These are phyloP conservation scores for Trichoderma hamatum DNA, from an alignment of 2,329 filamentous ascomycete genomes.

Conservation along the genomic window DNA sequence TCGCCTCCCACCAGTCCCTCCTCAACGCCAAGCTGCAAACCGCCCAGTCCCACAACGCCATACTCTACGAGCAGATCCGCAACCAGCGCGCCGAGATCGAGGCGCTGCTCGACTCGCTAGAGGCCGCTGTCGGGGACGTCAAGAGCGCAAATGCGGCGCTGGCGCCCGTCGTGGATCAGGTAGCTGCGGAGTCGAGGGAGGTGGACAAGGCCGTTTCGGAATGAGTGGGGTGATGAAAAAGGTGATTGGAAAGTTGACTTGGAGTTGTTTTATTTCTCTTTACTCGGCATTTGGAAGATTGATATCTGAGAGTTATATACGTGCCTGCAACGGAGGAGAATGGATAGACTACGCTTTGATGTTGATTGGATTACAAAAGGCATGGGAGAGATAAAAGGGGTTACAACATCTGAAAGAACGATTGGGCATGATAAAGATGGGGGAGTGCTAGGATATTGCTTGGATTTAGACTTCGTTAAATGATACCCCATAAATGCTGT, in stretches of 20 bases:
- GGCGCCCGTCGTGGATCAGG: constrained; percentile 49
- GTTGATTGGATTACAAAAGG: neutral
- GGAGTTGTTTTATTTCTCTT: neutral
- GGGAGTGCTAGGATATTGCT: neutral
- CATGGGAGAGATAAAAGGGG: neutral
- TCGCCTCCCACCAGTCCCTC: constrained; percentile 56
- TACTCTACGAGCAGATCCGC: constrained; percentile 54
- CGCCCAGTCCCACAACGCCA: constrained; percentile 59
- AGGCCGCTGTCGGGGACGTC: constrained; percentile 57
- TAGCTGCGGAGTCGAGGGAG: constrained; percentile 54
- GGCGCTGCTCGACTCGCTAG: constrained; percentile 52
- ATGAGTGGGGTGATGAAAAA: neutral
- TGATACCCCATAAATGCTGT: constrained; percentile 23
- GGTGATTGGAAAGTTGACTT: no score
- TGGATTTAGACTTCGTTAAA: constrained; percentile 6
- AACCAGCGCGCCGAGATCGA: constrained; percentile 60
- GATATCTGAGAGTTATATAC: neutral
- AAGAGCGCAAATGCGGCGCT: constrained; percentile 55
- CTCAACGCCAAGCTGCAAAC: constrained; percentile 62
- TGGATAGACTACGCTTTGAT: neutral
- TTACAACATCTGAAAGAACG: neutral
- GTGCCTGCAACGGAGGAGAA: neutral
- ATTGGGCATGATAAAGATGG: neutral
- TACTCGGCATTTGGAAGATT: neutral
- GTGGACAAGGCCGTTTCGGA: constrained; percentile 23